These are phyloP conservation scores for Scutellaria barbata DNA, from an alignment of 257 asterid species.

Conservation along the genomic window DNA sequence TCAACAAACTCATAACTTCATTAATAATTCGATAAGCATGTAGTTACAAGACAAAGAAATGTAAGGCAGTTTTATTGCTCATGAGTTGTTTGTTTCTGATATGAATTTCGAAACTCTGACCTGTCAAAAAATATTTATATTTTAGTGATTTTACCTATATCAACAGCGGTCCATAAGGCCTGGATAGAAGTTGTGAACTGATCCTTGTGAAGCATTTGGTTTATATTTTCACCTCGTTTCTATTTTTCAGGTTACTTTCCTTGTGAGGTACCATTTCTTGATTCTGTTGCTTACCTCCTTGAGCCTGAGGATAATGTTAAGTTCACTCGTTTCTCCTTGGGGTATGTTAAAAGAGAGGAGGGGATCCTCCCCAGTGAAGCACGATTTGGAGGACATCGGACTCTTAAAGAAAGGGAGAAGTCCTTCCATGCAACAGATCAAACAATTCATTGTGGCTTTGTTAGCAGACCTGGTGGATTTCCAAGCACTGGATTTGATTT, in stretches of 20 bases:
- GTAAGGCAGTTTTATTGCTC: neutral
- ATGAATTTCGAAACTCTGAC: constrained; percentile 14
- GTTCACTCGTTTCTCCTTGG: constrained; percentile 70
- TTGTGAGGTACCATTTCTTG: constrained; percentile 72
- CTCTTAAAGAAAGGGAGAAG: constrained; percentile 69
- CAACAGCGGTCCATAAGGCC: neutral
- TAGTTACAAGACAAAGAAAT: no score
- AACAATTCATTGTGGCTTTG: constrained; percentile 91
- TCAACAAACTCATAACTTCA: no score
- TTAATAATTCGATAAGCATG: no score
- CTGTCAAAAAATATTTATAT: neutral
- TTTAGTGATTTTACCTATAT: neutral
- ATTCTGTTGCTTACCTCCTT: constrained; percentile 62
- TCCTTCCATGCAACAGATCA: constrained; percentile 73
- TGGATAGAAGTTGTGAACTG: neutral
- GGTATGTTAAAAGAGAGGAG: constrained; percentile 68
- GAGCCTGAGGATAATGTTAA: constrained; percentile 75
- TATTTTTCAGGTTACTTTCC: constrained; percentile 66
- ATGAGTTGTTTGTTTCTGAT: neutral
- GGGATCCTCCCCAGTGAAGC: constrained; percentile 44
- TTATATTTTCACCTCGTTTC: constrained; percentile 28
- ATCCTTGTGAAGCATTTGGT: constrained; percentile 19
- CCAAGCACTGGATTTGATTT: constrained; percentile 83
- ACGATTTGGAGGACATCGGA: constrained; percentile 90
- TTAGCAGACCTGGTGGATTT: constrained; percentile 56